These are phyloP conservation scores for Porcisia hertigi DNA, from an alignment of 208 protist genomes.

Conservation along the genomic window DNA sequence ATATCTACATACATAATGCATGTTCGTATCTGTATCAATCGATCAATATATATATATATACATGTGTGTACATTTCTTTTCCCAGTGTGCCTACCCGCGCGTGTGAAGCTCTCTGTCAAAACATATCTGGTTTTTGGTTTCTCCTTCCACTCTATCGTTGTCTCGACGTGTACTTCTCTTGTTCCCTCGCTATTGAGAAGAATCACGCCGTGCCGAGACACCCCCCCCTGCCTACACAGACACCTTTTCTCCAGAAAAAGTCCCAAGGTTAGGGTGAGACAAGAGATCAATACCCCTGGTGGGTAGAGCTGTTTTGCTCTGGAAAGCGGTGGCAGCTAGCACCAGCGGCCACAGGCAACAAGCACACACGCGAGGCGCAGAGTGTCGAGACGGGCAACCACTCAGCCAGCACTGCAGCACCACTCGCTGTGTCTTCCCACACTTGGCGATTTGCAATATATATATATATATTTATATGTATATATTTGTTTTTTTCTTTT, in stretches of 20 bases:
- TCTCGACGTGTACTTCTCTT: slow-evolving; percentile 6
- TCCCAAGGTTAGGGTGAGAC: too few relatives aligned
- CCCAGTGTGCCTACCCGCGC: background rate
- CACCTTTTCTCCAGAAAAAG: background rate
- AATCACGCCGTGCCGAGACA: background rate
- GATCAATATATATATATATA: too few relatives aligned
- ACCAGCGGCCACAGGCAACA: background rate
- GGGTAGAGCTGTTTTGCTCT: background rate
- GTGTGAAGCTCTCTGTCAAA: background rate
- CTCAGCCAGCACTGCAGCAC: too few relatives aligned
- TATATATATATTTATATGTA: too few relatives aligned
- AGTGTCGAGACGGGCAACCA: background rate
- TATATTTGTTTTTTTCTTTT: background rate
- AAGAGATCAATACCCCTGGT: background rate
- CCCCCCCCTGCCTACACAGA: background rate
- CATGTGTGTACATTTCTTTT: too few relatives aligned
- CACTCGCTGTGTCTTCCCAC: slow-evolving; percentile 16
- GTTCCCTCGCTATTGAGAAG: background rate
- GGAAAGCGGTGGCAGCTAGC: background rate
- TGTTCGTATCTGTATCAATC: too few relatives aligned
- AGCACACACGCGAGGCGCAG: background rate
- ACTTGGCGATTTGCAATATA: slow-evolving; percentile 4
- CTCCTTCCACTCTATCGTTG: background rate
- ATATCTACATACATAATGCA: too few relatives aligned
- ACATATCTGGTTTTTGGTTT: background rate